Percentiles rank a stretch among this genome's conserved stretches.
Conservation (phyloP, 805 yeast species). For the Wickerhamomyces pijperi region DNA sequence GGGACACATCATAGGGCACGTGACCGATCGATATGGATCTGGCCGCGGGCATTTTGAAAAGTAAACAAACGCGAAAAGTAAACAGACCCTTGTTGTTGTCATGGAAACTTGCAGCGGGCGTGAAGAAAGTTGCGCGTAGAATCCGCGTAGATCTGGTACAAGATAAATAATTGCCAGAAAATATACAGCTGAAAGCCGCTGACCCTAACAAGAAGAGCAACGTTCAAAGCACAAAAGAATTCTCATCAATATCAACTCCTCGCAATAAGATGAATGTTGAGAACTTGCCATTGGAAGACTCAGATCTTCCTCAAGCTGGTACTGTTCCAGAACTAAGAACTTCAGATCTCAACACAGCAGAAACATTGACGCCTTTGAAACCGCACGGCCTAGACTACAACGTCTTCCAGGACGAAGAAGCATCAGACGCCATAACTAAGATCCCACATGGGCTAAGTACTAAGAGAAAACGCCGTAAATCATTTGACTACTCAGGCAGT, state of each 20-base stretch:
- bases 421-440: constrained; percentile 14
- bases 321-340: too few species aligned
- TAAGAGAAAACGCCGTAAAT: constrained; percentile 19
- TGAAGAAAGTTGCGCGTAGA: too few species aligned
- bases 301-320: neutral
- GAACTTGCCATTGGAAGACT: neutral
- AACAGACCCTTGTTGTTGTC: neutral
- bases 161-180: too few species aligned
- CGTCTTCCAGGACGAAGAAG: constrained; percentile 11
- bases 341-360: constrained; percentile 8
- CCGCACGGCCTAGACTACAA: constrained; percentile 6
- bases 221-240: too few species aligned
- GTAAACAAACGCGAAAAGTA: neutral
- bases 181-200: too few species aligned
- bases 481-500: constrained; percentile 7
- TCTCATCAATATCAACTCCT: too few species aligned
- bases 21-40: too few species aligned
- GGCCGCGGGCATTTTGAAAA: too few species aligned
- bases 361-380: constrained; percentile 15
- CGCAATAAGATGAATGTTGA: neutral
- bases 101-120: too few species aligned
- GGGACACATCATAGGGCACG: constrained; percentile 5
- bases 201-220: too few species aligned
- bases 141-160: too few species aligned
- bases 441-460: constrained; percentile 36